Conservation (phyloP, 495 filamentous ascomycete genomes). For the Aspergillus homomorphus region DNA sequence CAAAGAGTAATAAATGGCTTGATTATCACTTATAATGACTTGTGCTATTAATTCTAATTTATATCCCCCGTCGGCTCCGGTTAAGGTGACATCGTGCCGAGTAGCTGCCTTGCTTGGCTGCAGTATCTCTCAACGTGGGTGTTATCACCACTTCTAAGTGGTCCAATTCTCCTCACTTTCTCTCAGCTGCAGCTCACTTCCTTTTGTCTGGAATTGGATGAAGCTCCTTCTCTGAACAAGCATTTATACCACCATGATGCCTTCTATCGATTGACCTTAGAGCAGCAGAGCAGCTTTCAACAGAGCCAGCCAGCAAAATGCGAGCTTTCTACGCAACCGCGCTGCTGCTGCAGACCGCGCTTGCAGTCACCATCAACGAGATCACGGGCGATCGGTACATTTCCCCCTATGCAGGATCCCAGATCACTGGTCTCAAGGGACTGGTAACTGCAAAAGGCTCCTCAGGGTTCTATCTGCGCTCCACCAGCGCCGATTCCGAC, state of each 20-base stretch:
- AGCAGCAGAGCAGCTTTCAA: neutral
- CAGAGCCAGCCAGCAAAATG: neutral
- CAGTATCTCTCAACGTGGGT: slow-evolving; percentile 17
- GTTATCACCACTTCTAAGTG: neutral
- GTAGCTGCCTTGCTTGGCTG: neutral
- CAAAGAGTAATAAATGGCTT: neutral
- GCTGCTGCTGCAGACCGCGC: slow-evolving; percentile 16
- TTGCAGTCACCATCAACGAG: slow-evolving; percentile 53
- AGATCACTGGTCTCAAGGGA: slow-evolving; percentile 52
- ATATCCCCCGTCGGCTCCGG: neutral
- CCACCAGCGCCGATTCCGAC: slow-evolving; percentile 46
- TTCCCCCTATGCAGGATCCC: slow-evolving; percentile 50
- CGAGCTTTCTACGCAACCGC: slow-evolving; percentile 2
- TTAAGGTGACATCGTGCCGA: neutral
- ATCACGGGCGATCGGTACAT: slow-evolving; percentile 61
- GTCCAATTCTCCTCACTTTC: neutral
- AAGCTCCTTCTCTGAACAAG: neutral
- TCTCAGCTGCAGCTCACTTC: neutral
- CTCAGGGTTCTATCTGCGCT: slow-evolving; percentile 56
- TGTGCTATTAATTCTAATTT: neutral
- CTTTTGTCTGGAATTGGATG: too few relatives aligned
- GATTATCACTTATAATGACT: neutral
- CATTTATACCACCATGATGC: neutral
- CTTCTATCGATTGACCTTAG: neutral
- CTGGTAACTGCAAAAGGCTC: slow-evolving; percentile 58